These are phyloP conservation scores for Delphinella strobiligena DNA, from an alignment of 2,329 filamentous ascomycete genomes.

Conservation along the genomic window DNA sequence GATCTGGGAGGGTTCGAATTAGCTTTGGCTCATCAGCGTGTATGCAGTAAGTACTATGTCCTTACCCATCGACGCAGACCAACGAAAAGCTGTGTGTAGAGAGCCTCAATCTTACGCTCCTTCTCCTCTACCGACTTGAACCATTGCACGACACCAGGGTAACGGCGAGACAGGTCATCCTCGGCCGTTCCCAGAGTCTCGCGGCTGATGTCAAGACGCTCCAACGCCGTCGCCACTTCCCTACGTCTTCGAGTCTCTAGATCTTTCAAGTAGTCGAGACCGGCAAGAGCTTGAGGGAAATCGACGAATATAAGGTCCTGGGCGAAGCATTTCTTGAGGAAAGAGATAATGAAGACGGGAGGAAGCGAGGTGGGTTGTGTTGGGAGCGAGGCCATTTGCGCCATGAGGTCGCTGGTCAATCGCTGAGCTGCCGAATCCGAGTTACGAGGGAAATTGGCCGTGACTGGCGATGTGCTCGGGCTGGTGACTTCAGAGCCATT, in stretches of 20 bases:
- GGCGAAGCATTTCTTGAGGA: constrained; percentile 48
- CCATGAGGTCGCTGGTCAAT: constrained; percentile 40
- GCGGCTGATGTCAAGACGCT: constrained; percentile 37
- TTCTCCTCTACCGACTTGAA: constrained; percentile 31
- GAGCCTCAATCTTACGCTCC: constrained; percentile 38
- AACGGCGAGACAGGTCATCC: constrained; percentile 36
- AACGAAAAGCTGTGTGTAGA: constrained; percentile 51
- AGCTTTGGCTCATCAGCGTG: neutral
- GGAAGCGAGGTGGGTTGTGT: constrained; percentile 51
- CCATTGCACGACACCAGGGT: constrained; percentile 45
- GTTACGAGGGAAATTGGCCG: constrained; percentile 18
- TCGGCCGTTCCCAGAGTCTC: constrained; percentile 34
- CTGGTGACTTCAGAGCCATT: constrained; percentile 15
- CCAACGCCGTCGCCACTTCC: constrained; percentile 43
- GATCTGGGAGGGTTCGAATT: constrained; percentile 34
- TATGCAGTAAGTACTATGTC: neutral
- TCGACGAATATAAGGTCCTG: constrained; percentile 45
- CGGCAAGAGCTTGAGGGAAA: constrained; percentile 53
- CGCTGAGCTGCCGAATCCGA: constrained; percentile 24
- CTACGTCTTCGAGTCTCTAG: constrained; percentile 47
- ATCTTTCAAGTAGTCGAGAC: constrained; percentile 54
- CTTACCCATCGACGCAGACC: constrained; percentile 52
- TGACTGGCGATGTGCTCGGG: constrained; percentile 24
- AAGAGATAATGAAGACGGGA: constrained; percentile 49
- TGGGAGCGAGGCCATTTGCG: constrained; percentile 46